Conservation (phyloP, 208 protist species). For the Leishmania tarentolae region DNA sequence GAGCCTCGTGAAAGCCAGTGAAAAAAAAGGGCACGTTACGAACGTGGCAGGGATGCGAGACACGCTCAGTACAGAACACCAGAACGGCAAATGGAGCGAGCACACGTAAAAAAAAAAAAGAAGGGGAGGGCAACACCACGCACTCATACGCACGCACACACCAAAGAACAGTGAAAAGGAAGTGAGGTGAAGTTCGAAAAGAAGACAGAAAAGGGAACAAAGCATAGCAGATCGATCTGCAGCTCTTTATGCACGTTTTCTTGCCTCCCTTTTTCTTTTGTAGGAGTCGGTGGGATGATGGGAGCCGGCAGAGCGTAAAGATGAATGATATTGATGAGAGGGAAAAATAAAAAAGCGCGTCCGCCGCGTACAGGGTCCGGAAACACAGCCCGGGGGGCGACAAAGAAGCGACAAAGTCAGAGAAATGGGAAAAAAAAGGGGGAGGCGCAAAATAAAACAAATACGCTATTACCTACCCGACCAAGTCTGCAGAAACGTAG, state of each 20-base stretch:
- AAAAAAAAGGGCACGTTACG: neutral
- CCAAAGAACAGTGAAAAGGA: neutral
- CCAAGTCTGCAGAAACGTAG: neutral
- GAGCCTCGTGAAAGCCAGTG: neutral
- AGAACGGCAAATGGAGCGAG: too few relatives aligned
- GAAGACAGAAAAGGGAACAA: neutral
- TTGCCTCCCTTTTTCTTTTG: too few relatives aligned
- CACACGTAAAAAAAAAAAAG: too few relatives aligned
- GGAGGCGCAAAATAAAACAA: slow-evolving; percentile 1
- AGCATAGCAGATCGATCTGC: neutral
- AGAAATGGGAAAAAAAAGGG: neutral
- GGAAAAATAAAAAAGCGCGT: neutral
- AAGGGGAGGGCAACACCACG: neutral
- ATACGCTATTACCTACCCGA: neutral
- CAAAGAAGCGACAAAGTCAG: neutral
- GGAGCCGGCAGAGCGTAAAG: neutral
- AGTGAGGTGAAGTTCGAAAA: too few relatives aligned
- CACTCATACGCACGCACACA: neutral
- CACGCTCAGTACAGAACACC: too few relatives aligned
- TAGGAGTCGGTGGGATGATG: neutral
- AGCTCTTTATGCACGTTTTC: too few relatives aligned
- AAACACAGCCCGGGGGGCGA: neutral
- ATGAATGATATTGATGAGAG: neutral
- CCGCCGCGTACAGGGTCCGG: neutral
- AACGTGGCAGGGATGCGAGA: neutral